A percentile compares a stretch with the other conserved stretches of the same genome.
Evolutionary conservation across 352 stramenopile genomes (phyloP).

Genomic region (Pythium myriotylum): DNA sequence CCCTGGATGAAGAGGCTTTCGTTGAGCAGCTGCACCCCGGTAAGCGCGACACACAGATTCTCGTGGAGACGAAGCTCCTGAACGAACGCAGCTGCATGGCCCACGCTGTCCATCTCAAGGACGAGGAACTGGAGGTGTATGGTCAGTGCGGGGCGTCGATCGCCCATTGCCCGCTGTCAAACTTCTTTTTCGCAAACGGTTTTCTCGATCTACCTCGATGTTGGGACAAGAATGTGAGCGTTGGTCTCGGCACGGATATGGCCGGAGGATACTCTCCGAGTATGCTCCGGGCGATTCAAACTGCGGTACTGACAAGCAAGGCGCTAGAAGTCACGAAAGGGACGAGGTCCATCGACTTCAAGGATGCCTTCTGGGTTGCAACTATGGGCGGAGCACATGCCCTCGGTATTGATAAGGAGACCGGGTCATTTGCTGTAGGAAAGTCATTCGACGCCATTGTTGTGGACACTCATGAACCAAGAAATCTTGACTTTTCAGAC

Average conservation of each 20-base stretch:
- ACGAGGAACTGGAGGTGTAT: conserved; percentile 68
- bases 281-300: conserved; percentile 88
- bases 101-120: conserved; percentile 78
- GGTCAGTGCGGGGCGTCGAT: conserved; percentile 57
- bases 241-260: conserved; percentile 91
- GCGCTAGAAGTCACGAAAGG: conserved; percentile 44
- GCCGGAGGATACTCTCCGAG: conserved; percentile 89
- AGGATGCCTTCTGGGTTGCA: conserved; percentile 87
- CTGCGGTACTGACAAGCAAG: conserved; percentile 75
- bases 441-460: conserved; percentile 89
- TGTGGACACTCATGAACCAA: conserved; percentile 48
- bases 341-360: conserved; percentile 45
- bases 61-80: conserved; percentile 68
- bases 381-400: conserved; percentile 84
- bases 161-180: conserved; percentile 90
- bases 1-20: conserved; percentile 82
- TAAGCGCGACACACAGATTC: conserved; percentile 69
- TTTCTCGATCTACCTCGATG: conserved; percentile 69
- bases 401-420: conserved; percentile 65
- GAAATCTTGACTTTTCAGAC: conserved; percentile 58
- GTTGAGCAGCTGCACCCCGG: conserved; percentile 69
- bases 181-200: conserved; percentile 89
- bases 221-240: conserved; percentile 34
- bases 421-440: conserved; percentile 76
- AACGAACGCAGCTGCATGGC: conserved; percentile 80